These are phyloP conservation scores for Colletotrichum kahawae DNA, from an alignment of 2,329 filamentous ascomycete genomes.

Conservation along the genomic window DNA sequence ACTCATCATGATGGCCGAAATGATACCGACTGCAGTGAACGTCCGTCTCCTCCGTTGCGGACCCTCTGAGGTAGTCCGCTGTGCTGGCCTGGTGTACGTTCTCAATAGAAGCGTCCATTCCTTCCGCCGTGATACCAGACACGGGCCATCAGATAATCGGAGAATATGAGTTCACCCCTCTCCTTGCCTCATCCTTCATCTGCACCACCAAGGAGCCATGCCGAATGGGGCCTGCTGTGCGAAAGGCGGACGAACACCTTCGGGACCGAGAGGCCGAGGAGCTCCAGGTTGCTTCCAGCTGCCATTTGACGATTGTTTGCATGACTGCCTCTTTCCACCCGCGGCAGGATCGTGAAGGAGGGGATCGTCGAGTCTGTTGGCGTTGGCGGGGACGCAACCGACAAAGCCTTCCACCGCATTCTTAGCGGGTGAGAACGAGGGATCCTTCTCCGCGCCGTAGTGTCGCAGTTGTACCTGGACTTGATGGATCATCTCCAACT, in stretches of 20 bases:
- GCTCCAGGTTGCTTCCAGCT: background rate
- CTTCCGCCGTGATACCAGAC: background rate
- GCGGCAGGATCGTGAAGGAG: background rate
- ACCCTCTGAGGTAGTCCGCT: background rate
- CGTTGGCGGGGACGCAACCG: background rate
- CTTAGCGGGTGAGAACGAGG: background rate
- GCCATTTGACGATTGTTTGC: background rate
- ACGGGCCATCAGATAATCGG: background rate
- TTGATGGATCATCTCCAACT: background rate
- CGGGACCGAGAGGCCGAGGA: background rate
- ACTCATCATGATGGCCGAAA: background rate
- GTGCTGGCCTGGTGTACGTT: background rate
- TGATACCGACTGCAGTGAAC: background rate
- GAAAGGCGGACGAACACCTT: background rate
- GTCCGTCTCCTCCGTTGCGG: background rate
- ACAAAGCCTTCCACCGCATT: background rate
- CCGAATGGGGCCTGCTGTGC: background rate
- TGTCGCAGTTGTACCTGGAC: conserved; percentile 1
- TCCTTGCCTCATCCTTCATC: background rate
- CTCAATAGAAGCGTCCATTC: background rate
- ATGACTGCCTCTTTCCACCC: background rate
- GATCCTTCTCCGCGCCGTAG: background rate
- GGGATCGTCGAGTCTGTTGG: background rate
- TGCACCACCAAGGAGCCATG: background rate
- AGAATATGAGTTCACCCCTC: background rate